Evolutionary conservation across 202 grass and related monocot species (phyloP), one percentile per base, ranked within the genome.

Genomic region (Zoysia matrella): DNA sequence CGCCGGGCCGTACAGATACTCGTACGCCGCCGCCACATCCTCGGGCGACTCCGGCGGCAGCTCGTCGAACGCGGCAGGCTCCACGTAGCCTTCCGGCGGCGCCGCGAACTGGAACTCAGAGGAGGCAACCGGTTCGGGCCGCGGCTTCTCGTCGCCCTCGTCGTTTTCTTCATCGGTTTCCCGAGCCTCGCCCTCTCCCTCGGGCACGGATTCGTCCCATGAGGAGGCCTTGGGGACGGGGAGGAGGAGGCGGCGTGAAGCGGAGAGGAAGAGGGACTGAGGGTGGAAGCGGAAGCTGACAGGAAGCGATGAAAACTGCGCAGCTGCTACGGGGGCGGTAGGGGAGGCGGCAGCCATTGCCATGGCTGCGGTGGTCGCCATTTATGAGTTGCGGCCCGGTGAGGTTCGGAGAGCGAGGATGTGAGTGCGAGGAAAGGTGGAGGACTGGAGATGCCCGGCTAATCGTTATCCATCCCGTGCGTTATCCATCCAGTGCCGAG

Each of bases 1-100:
- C 7, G 95, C 90, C 11, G 92, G 84, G 11, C 95, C 95, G 75
- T 94, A 98, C 11, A 98, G 83, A 4, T 83, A 62, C 84, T 98
- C 95, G 75, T 83, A 94, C 12, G 75, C 92, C 8, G 84, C 86
- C 43, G 81, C 86, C 57, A 89, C 76, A 46, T 91, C 86, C 72
- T 98, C 95, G 3, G 89, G 90, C 1, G 90, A 73, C 85, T 98
- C 95, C 0, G 85, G 88, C 2, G 92, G 90, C 2, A 94, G 86
- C 77, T 92, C 88, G 79, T 93, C 88, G 69, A 98, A 98, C 15
- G 87, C 71, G 0, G 92, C 86, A 4, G 90, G 90, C 62, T 87
- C 77, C 2, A 93, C 80, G 75, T 92, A 92, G 71, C 90, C 93
- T 76, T 95, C 90, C 6, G 89, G 93, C 11, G 86, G 83, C 45